A percentile compares a stretch with the other conserved stretches of the same genome.
phyloP scores from a whole-genome alignment of 257 asterid genomes.

The Henckelia pumila region DNA sequence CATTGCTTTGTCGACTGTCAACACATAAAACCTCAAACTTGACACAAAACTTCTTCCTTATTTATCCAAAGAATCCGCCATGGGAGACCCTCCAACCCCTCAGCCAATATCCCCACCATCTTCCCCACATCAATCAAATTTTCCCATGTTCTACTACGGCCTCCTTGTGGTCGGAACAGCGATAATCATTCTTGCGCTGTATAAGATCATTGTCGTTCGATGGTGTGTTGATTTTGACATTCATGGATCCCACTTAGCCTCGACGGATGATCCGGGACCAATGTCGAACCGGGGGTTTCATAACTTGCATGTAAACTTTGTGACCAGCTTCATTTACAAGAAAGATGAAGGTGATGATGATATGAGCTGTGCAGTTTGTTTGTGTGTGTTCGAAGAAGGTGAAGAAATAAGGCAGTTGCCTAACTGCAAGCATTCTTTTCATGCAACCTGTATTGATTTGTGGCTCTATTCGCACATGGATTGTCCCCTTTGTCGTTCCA shows the following conservation, averaged over 20 bases:
- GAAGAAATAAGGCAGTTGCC: slow-evolving; percentile 43
- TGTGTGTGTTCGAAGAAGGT: slow-evolving; percentile 43
- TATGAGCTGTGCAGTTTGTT: slow-evolving; percentile 48
- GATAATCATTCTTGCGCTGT: slow-evolving; percentile 36
- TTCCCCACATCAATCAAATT: slow-evolving; percentile 25
- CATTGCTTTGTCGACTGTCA: slow-evolving; percentile 1
- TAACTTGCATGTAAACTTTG: slow-evolving; percentile 15
- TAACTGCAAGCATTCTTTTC: slow-evolving; percentile 42
- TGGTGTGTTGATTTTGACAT: slow-evolving; percentile 31
- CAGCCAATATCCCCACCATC: slow-evolving; percentile 16
- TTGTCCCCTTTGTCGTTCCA: slow-evolving; percentile 51
- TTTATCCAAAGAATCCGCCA: slow-evolving; percentile 4
- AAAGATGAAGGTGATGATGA: slow-evolving; percentile 27
- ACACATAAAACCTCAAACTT: slow-evolving; percentile 2
- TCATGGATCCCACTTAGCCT: neutral
- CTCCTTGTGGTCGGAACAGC: slow-evolving; percentile 45
- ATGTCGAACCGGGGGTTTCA: slow-evolving; percentile 21
- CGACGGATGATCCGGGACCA: neutral
- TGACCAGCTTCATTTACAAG: slow-evolving; percentile 59
- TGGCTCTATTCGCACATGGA: slow-evolving; percentile 43
- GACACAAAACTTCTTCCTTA: neutral
- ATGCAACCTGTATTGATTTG: slow-evolving; percentile 47
- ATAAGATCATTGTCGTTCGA: slow-evolving; percentile 37
- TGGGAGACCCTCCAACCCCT: slow-evolving; percentile 33
- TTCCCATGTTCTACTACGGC: slow-evolving; percentile 48